A percentile compares a stretch with the other conserved stretches of the same genome.
Evolutionary conservation across 2,329 filamentous ascomycete species (phyloP).

Genomic region (Aspergillus chevalieri): DNA sequence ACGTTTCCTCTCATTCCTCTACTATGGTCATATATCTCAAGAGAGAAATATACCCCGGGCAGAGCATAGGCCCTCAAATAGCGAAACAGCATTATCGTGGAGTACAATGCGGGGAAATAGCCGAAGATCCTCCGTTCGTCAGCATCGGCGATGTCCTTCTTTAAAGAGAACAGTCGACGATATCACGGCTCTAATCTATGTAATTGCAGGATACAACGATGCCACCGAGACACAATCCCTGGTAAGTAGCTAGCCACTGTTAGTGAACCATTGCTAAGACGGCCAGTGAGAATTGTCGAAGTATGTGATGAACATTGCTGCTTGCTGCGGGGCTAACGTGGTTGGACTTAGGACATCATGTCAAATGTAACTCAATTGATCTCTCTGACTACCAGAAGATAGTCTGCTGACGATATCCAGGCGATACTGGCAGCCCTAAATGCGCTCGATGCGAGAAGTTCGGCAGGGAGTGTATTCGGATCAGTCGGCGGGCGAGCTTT

Average conservation of each 20-base stretch:
- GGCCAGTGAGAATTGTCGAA: conserved; percentile 10
- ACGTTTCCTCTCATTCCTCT: no score
- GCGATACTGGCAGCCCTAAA: conserved; percentile 6
- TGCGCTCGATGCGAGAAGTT: conserved; percentile 6
- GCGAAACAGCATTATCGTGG: no score
- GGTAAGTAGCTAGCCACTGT: background rate
- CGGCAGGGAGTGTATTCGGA: conserved; percentile 6
- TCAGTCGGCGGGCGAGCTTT: conserved; percentile 1
- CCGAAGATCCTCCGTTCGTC: no score
- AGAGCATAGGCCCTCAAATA: no score
- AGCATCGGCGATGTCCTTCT: no score
- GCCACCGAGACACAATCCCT: background rate
- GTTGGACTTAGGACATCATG: background rate
- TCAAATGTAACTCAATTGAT: conserved; percentile 3
- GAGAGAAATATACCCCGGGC: no score
- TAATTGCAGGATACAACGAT: no score
- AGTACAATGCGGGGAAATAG: no score
- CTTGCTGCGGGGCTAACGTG: background rate
- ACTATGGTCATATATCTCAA: no score
- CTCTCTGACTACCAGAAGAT: background rate
- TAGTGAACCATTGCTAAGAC: background rate
- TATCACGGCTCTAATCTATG: no score
- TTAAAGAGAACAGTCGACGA: no score
- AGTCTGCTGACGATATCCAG: background rate
- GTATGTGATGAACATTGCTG: conserved; percentile 2